Conservation (phyloP, 2,329 filamentous ascomycete genomes). For the Aschersonia sp. region DNA sequence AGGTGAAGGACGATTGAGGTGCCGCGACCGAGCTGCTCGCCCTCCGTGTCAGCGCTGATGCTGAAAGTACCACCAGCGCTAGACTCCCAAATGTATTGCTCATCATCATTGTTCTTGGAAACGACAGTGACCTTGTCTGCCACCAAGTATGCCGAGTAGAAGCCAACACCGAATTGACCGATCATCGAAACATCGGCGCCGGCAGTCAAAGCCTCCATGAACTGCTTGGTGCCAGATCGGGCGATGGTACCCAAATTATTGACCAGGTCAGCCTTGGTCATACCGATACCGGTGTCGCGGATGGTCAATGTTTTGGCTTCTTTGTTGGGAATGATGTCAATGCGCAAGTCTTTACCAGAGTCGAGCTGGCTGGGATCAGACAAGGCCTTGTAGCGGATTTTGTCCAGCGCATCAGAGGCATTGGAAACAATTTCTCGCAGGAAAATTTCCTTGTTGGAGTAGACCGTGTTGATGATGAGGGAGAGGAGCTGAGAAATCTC, state of each 20-base stretch:
- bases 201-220: conserved; percentile 98
- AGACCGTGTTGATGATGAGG: conserved; percentile 99
- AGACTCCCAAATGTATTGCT: conserved; percentile 99
- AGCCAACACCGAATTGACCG: conserved; percentile 99
- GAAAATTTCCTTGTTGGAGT: conserved; percentile 99
- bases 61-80: conserved; percentile 95
- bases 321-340: conserved; percentile 98
- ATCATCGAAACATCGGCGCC: conserved; percentile 99
- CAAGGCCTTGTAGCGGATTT: conserved; percentile 97
- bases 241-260: conserved; percentile 99
- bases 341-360: conserved; percentile 90
- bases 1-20: conserved; percentile 97
- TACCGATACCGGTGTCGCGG: conserved; percentile 96
- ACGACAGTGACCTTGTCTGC: conserved; percentile 90
- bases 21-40: conserved; percentile 81
- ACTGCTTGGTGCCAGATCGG: conserved; percentile 98
- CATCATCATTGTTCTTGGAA: conserved; percentile 99
- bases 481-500: conserved; percentile 99
- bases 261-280: conserved; percentile 99
- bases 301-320: conserved; percentile 96
- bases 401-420: conserved; percentile 96
- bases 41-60: conserved; percentile 79
- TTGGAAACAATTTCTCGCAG: conserved; percentile 97
- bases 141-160: conserved; percentile 99
- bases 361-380: conserved; percentile 97